phyloP scores from a whole-genome alignment of 2,329 filamentous ascomycete species.

The Xylaria sp. region DNA sequence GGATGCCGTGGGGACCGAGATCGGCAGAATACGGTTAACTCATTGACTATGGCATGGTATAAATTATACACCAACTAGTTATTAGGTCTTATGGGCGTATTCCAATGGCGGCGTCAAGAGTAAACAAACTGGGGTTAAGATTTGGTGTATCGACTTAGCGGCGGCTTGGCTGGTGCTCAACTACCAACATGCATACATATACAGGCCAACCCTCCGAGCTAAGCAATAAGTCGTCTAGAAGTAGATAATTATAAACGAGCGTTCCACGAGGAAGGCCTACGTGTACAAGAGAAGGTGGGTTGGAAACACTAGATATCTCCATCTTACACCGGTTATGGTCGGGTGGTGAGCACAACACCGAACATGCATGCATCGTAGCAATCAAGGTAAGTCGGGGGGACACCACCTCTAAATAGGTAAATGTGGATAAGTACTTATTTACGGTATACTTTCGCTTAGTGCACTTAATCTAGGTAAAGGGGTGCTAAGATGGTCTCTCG shows the following conservation, averaged over 20 bases:
- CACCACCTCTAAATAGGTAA: too few species aligned
- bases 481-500: neutral
- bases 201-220: neutral
- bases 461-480: constrained; percentile 1
- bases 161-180: neutral
- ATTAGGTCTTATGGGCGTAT: neutral
- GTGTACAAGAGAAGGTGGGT: constrained; percentile 1
- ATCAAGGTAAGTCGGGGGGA: neutral
- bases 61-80: neutral
- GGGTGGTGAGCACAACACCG: constrained; percentile 4
- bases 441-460: neutral
- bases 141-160: neutral
- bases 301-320: neutral
- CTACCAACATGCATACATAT: constrained; percentile 3
- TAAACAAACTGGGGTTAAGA: neutral
- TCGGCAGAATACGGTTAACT: neutral
- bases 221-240: neutral
- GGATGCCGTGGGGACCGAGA: neutral
- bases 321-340: neutral
- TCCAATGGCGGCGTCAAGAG: neutral
- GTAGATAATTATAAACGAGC: neutral
- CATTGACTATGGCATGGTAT: neutral
- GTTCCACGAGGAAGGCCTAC: neutral
- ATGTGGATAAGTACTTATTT: neutral
- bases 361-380: neutral